Percentiles rank a stretch among this genome's conserved stretches.
phyloP scores from a whole-genome alignment of 306 rosid genomes.

The Prunus mira region DNA sequence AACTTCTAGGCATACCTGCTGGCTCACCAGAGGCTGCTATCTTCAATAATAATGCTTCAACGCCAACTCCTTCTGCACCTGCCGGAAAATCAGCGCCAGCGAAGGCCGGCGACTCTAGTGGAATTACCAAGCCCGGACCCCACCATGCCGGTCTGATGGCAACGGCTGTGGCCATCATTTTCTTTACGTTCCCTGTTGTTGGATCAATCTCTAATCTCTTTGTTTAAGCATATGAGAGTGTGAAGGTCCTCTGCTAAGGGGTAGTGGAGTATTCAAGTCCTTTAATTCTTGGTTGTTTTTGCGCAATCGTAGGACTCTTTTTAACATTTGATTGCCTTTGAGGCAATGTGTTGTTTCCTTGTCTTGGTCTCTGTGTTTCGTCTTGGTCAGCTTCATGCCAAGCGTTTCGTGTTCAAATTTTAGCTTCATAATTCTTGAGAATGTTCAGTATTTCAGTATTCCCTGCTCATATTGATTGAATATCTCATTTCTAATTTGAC shows the following conservation, averaged over 20 bases:
- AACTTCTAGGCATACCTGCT: conserved; percentile 61
- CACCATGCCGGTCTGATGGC: conserved; percentile 7
- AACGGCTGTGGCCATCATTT: conserved; percentile 29
- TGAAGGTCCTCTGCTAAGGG: neutral
- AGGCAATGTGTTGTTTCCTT: neutral
- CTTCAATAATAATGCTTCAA: conserved; percentile 35
- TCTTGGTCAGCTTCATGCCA: neutral
- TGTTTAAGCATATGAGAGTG: neutral
- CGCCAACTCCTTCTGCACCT: neutral
- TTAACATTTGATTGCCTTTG: neutral
- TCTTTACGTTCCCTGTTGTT: conserved; percentile 31
- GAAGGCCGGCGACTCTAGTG: conserved; percentile 8
- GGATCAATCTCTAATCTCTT: neutral
- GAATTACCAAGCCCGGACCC: conserved; percentile 24
- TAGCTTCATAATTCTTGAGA: conserved; percentile 1
- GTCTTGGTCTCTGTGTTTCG: neutral
- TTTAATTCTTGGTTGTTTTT: conserved; percentile 9
- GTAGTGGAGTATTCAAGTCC: neutral
- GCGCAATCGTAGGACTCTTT: neutral
- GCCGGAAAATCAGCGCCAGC: neutral
- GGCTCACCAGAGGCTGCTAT: conserved; percentile 76
- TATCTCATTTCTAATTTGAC: too few species aligned
- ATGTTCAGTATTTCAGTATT: neutral
- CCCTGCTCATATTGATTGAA: neutral
- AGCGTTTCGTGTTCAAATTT: neutral